Conservation (phyloP, 2,329 filamentous ascomycete genomes). For the Curvularia verruculosa region DNA sequence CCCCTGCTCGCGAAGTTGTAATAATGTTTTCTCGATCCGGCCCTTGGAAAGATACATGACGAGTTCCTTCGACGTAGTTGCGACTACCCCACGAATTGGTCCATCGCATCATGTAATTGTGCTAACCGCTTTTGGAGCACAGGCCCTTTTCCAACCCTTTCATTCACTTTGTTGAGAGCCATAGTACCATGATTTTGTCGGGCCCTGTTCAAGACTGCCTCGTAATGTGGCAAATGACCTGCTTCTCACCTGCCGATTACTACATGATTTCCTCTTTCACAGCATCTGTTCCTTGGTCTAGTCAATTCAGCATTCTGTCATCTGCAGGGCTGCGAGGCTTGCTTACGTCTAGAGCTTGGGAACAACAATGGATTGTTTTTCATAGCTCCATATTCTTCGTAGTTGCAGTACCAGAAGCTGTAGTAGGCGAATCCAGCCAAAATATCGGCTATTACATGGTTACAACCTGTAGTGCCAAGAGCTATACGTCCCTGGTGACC, state of each 20-base stretch:
- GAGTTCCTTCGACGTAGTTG: neutral
- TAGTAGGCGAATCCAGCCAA: neutral
- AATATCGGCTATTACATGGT: conserved; percentile 7
- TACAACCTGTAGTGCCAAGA: conserved; percentile 15
- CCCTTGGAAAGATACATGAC: neutral
- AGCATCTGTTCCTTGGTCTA: neutral
- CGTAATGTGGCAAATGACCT: neutral
- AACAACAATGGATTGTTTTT: no score
- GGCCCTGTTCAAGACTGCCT: neutral
- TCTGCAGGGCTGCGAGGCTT: conserved; percentile 1
- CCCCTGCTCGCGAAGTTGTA: neutral
- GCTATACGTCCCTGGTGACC: conserved; percentile 5
- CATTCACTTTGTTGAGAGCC: neutral
- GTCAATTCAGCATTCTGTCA: neutral
- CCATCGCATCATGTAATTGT: neutral
- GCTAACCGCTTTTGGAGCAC: neutral
- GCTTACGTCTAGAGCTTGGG: conserved; percentile 1
- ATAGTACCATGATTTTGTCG: neutral
- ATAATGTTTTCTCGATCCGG: neutral
- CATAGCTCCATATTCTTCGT: no score
- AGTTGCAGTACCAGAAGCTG: neutral
- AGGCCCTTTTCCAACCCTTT: neutral
- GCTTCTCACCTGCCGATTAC: conserved; percentile 8
- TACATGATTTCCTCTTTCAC: neutral
- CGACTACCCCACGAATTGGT: neutral